These are phyloP conservation scores for Alternaria sp. DNA, from an alignment of 2,329 filamentous ascomycete genomes.

Conservation along the genomic window DNA sequence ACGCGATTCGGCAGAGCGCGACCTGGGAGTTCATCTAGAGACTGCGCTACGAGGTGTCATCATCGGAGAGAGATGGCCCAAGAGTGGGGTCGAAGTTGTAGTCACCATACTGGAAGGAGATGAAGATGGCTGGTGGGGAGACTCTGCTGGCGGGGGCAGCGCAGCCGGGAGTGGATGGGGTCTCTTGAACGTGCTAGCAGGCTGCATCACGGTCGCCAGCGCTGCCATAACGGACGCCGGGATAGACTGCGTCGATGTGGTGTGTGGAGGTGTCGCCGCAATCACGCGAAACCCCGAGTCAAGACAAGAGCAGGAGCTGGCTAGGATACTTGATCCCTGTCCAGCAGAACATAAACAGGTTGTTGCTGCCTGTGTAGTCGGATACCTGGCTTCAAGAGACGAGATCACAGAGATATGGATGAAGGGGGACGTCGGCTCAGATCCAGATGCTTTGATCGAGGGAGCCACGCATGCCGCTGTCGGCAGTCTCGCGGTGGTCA, in stretches of 20 bases:
- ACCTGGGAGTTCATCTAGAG: slow-evolving; percentile 89
- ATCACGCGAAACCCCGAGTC: slow-evolving; percentile 59
- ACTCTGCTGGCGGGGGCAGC: slow-evolving; percentile 45
- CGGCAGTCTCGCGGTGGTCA: slow-evolving; percentile 64
- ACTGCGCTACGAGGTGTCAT: slow-evolving; percentile 87
- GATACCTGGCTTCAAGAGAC: slow-evolving; percentile 83
- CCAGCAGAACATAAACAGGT: slow-evolving; percentile 80
- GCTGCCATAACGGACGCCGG: slow-evolving; percentile 93
- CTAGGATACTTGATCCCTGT: slow-evolving; percentile 78
- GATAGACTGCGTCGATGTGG: slow-evolving; percentile 92
- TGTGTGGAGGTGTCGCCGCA: slow-evolving; percentile 87
- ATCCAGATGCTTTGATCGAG: slow-evolving; percentile 64
- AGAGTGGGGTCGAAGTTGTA: slow-evolving; percentile 94
- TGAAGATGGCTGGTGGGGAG: slow-evolving; percentile 74
- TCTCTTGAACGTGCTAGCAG: slow-evolving; percentile 87
- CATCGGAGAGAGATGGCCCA: slow-evolving; percentile 96
- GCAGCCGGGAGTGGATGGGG: slow-evolving; percentile 75
- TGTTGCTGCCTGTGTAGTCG: slow-evolving; percentile 84
- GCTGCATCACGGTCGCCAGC: slow-evolving; percentile 91
- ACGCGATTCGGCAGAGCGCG: slow-evolving; percentile 83
- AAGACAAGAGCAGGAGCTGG: slow-evolving; percentile 39
- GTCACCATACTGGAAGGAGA: slow-evolving; percentile 94
- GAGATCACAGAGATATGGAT: slow-evolving; percentile 96
- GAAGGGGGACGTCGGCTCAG: slow-evolving; percentile 69
- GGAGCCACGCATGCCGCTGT: slow-evolving; percentile 68